Percentiles rank a stretch among this genome's conserved stretches.
Conservation (phyloP, 345 rosid species). For the Brassica nigra region DNA sequence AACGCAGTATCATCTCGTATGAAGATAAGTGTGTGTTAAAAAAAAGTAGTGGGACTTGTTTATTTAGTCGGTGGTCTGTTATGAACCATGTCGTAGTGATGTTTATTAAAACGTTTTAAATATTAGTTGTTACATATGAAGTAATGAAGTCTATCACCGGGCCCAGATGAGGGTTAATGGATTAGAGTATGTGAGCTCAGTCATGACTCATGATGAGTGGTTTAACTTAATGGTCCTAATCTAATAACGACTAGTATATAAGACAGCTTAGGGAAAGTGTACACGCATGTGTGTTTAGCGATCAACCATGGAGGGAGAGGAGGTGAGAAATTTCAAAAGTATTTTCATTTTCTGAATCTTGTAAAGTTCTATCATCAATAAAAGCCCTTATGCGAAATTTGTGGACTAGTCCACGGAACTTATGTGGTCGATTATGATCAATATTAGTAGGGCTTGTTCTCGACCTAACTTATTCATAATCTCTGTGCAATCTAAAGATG, state of each 20-base stretch:
- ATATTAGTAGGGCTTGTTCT: not conserved
- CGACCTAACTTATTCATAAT: not conserved
- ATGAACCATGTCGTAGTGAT: not conserved
- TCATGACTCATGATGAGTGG: not conserved
- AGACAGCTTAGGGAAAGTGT: not conserved
- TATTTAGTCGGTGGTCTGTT: not conserved
- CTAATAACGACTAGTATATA: not conserved
- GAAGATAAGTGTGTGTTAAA: not conserved
- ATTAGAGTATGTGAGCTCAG: not conserved
- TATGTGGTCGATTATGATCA: not conserved
- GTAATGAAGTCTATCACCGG: not conserved
- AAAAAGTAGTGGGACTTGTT: not conserved
- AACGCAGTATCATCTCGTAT: not conserved
- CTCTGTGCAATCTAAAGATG: not conserved
- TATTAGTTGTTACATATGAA: not conserved
- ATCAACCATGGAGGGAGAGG: not conserved
- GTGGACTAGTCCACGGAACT: not conserved
- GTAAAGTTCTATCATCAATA: too few species aligned
- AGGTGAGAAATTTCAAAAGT: not conserved
- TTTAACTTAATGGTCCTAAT: not conserved
- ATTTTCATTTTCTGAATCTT: too few species aligned
- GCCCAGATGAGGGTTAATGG: not conserved
- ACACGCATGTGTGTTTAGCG: not conserved
- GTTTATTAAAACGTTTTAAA: not conserved
- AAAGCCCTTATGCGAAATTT: not conserved